Evolutionary conservation across 345 rosid genomes (phyloP), one percentile per base, ranked within the genome.

Genomic region (Clarkia xantiana): DNA sequence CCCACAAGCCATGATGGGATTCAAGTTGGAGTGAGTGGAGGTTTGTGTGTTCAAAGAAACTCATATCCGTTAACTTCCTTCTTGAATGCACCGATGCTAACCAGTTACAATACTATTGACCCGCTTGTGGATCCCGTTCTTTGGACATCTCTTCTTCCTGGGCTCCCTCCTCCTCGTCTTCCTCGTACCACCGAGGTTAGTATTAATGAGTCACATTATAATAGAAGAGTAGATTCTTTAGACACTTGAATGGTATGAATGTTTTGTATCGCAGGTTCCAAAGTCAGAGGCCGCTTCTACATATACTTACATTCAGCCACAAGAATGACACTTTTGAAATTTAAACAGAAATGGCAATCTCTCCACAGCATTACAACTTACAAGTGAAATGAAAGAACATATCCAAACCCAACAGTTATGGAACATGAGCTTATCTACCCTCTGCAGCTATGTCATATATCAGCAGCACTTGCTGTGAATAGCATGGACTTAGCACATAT

Each of bases 61-160:
- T 57, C 65, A 62, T 79, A 71, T 65, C 96, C 91, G 6, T 53
- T 86, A 66, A 68, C 89, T 58, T 79, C 97, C 44, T 78, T 83
- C 69, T 67, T 90, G 68, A 72, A 94, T 56, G 79, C 93, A 49
- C 98, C 94, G 46, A 80, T 86, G 57, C 69, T 80, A 44, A 79
- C 89, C 55, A 84, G 64, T 80, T 91, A 86, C 76, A 86, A 68
- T 61, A 41, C 73, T 23, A 65, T 79, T 9, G 96, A 86, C 67
- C 80, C 86, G 9, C 63, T 79, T 39, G 79, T 65, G 38, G 96
- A 90, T 46, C 96, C 96, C 58, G 76, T 76, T 49, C 82, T 77
- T 55, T 90, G 97, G 97, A 62, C 94, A 16, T 71, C 82, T 36
- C 83, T 81, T 47, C 70, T 72, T 64, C 84, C 84, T 29, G 36